Evolutionary conservation across 2,329 filamentous ascomycete species (phyloP), one percentile per base, ranked within the genome.

Genomic region (Neonectria faginata): DNA sequence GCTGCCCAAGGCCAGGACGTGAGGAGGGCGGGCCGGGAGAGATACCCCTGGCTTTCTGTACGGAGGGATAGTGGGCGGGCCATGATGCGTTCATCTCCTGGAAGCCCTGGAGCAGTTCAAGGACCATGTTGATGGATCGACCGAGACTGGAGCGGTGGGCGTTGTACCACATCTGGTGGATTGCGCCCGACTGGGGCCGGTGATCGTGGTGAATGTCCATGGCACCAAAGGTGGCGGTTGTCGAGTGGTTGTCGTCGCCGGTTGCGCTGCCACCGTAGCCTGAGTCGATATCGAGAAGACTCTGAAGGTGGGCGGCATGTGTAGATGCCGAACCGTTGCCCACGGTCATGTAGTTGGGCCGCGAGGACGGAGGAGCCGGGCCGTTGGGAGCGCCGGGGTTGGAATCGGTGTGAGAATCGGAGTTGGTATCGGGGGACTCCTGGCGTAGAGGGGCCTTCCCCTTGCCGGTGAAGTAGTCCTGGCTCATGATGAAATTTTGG

Each of bases 131-230:
- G 76, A 99, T 97, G 14, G 94, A 92, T 64, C 94, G 91, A 47
- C 89, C 93, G n/a, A 99, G 88, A 33, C 92, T 89, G 6, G 90
- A 92, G 64, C 94, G 90, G 78, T 98, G 97, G 74, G 93, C 89
- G 79, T 98, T 98, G 81, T 97, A 97, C 85, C 92, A 93, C 69
- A 98, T 86, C 81, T 98, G 96, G 75, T 97, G 91, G 53, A 97
- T 89, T 79, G 97, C 93, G 75, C 91, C 92, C 41, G 93, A 91
- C 70, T 95, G 88, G 48, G 80, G 79, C 11, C 74, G 75, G 68
- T 80, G 75, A 67, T 80, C 78, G 31, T 79, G 76, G 55, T 80
- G 79, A 60, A 82, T 76, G 52, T 82, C 79, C 67, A 80, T 78
- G 72, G 86, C 81, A 64, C 79, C 75, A 7, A 51, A 51, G 47